Percentiles rank a stretch among this genome's conserved stretches.
Conservation (phyloP, 805 yeast genomes). For the Candida fluviatilis region DNA sequence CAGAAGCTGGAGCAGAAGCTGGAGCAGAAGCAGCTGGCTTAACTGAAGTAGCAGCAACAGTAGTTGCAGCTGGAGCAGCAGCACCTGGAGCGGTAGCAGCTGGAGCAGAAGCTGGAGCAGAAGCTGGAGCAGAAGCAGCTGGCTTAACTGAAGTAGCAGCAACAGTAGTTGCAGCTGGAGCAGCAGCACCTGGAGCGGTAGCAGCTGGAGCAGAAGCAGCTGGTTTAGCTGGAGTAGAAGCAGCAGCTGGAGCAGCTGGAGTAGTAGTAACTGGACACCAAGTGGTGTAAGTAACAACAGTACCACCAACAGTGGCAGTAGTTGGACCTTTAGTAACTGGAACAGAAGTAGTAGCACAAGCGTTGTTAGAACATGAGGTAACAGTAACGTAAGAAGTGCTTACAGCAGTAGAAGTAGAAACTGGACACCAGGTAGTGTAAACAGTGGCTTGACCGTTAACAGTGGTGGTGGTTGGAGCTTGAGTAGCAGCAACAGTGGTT, state of each 20-base stretch:
- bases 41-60: constrained; percentile 10
- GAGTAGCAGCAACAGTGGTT: constrained; percentile 26
- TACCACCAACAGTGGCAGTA: constrained; percentile 14
- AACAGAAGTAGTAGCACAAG: constrained; percentile 18
- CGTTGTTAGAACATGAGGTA: constrained; percentile 26
- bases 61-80: constrained; percentile 9
- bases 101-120: constrained; percentile 9
- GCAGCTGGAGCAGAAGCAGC: constrained; percentile 9
- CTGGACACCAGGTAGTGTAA: constrained; percentile 39
- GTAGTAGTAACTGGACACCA: constrained; percentile 27
- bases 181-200: constrained; percentile 9
- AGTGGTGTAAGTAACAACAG: constrained; percentile 14
- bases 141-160: constrained; percentile 10
- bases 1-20: constrained; percentile 9
- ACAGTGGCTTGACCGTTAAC: constrained; percentile 19
- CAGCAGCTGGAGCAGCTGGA: constrained; percentile 10
- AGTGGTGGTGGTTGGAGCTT: constrained; percentile 23
- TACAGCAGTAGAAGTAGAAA: constrained; percentile 25
- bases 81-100: constrained; percentile 10
- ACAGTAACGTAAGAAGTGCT: constrained; percentile 13
- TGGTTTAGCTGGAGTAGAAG: constrained; percentile 10
- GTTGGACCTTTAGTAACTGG: constrained; percentile 13
- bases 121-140: constrained; percentile 10
- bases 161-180: constrained; percentile 10
- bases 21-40: constrained; percentile 10